A percentile compares a stretch with the other conserved stretches of the same genome.
These are phyloP conservation scores for Evernia prunastri DNA, from an alignment of 495 filamentous ascomycete species.

Conservation along the genomic window DNA sequence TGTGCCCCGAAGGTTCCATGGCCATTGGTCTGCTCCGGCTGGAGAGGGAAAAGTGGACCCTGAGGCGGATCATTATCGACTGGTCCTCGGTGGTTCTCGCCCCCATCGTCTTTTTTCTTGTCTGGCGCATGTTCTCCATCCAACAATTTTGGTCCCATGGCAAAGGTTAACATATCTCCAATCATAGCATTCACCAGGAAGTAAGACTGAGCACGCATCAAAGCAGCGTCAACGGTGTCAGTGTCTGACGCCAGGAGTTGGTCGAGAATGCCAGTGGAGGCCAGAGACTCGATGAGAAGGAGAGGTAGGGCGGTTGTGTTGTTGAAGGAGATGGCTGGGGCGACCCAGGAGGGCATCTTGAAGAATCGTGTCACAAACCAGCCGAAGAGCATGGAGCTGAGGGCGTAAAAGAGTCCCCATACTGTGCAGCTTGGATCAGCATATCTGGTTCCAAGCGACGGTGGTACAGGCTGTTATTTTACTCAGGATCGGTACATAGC, in stretches of 20 bases:
- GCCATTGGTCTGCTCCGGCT: slow-evolving; percentile 23
- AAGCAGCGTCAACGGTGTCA: slow-evolving; percentile 43
- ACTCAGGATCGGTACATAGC: slow-evolving; percentile 54
- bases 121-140: slow-evolving; percentile 39
- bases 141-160: slow-evolving; percentile 56
- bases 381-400: slow-evolving; percentile 49
- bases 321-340: slow-evolving; percentile 65
- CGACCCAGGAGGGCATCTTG: slow-evolving; percentile 58
- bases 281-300: slow-evolving; percentile 58
- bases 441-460: background rate
- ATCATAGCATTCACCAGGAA: slow-evolving; percentile 62
- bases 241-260: slow-evolving; percentile 43
- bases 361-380: slow-evolving; percentile 40
- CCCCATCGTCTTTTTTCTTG: slow-evolving; percentile 27
- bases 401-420: slow-evolving; percentile 54
- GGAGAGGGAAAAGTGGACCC: slow-evolving; percentile 10
- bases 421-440: slow-evolving; percentile 31
- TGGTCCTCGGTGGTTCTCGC: slow-evolving; percentile 24
- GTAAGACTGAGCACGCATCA: slow-evolving; percentile 63
- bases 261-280: slow-evolving; percentile 56
- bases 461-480: slow-evolving; percentile 5
- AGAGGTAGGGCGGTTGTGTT: slow-evolving; percentile 70
- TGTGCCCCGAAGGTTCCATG: slow-evolving; percentile 24
- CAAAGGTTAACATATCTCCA: slow-evolving; percentile 57
- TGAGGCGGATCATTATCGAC: slow-evolving; percentile 23